phyloP scores from a whole-genome alignment of 768 basidiomycete species.

The Serpula lacrymans region DNA sequence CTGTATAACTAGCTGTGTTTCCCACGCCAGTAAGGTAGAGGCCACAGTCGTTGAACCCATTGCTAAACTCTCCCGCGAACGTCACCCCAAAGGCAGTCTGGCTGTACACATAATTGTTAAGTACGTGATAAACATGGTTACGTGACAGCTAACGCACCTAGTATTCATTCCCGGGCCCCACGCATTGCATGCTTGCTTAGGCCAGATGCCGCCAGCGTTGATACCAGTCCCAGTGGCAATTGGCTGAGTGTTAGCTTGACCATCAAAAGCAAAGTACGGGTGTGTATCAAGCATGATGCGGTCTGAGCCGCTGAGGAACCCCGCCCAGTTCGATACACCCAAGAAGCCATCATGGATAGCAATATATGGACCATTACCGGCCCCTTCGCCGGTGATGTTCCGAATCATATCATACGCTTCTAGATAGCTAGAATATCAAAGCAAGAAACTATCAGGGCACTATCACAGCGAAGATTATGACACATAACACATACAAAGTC shows the following conservation, averaged over 20 bases:
- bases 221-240: conserved; percentile 29
- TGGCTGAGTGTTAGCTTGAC: conserved; percentile 28
- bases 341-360: conserved; percentile 65
- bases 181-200: conserved; percentile 45
- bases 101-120: conserved; percentile 21
- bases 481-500: conserved; percentile 49
- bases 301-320: conserved; percentile 58
- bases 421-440: conserved; percentile 42
- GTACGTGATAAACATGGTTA: neutral
- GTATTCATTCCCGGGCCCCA: conserved; percentile 60
- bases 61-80: conserved; percentile 74
- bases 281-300: conserved; percentile 62
- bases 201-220: conserved; percentile 44
- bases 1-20: conserved; percentile 21
- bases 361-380: conserved; percentile 54
- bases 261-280: conserved; percentile 63
- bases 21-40: conserved; percentile 39
- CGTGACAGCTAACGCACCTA: conserved; percentile 23
- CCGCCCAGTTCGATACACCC: conserved; percentile 41
- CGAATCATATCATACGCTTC: conserved; percentile 63
- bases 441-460: neutral
- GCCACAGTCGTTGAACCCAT: conserved; percentile 65
- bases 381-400: conserved; percentile 68
- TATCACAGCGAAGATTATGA: neutral
- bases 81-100: conserved; percentile 63